phyloP scores from a whole-genome alignment of 1,139 yeast species.

The Kodamaea ohmeri region DNA sequence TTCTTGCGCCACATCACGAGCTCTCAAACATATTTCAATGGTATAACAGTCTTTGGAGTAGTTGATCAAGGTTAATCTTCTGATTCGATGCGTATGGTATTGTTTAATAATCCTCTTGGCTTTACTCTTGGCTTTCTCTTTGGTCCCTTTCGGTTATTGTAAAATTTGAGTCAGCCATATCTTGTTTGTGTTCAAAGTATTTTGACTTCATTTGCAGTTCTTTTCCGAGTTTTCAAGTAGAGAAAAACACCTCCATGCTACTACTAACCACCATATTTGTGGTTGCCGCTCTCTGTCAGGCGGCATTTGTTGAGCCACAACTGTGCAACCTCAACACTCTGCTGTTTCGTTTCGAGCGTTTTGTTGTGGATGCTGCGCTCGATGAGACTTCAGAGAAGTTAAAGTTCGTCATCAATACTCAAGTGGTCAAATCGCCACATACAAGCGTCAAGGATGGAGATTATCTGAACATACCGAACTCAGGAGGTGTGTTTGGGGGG shows the following conservation, averaged over 20 bases:
- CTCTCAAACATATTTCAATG: too few relatives aligned
- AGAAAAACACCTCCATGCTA: not conserved
- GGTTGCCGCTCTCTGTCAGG: constrained; percentile 2
- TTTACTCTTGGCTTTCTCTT: too few relatives aligned
- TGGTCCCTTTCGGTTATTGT: too few relatives aligned
- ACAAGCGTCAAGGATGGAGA: constrained; percentile 11
- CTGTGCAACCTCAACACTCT: constrained; percentile 12
- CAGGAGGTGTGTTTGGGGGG: constrained; percentile 6
- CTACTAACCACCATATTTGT: not conserved
- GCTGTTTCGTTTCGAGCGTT: constrained; percentile 24
- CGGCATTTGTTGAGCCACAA: constrained; percentile 18
- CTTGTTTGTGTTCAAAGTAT: too few relatives aligned
- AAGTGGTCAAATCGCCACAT: constrained; percentile 18
- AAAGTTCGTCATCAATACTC: constrained; percentile 39
- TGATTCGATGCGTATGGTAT: too few relatives aligned
- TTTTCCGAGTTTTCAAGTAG: not conserved
- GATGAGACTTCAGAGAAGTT: constrained; percentile 33
- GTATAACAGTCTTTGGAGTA: too few relatives aligned
- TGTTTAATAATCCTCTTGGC: too few relatives aligned
- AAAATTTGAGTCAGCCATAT: too few relatives aligned
- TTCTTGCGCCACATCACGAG: too few relatives aligned
- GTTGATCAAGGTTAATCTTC: too few relatives aligned
- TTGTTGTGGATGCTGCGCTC: constrained; percentile 42
- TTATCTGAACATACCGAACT: not conserved
- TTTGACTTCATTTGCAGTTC: not conserved